Evolutionary conservation across 306 rosid genomes (phyloP).

Genomic region (Lathyrus sativus): DNA sequence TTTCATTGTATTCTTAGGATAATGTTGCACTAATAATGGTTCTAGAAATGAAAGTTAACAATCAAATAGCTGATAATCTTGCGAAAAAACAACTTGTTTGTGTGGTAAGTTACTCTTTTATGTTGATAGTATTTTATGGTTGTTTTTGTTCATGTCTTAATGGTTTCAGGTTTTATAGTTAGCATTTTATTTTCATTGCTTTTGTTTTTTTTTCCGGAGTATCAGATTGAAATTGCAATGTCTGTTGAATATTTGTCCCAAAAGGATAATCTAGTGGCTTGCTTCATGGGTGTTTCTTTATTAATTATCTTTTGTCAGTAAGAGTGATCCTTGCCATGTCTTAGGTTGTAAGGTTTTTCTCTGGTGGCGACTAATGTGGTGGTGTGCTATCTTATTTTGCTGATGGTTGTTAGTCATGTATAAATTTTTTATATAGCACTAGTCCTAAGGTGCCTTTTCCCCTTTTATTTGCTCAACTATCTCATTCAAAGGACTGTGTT

Average conservation of each 20-base stretch:
- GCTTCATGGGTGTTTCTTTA: constrained; percentile 28
- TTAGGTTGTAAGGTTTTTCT: constrained; percentile 10
- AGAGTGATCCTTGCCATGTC: not conserved
- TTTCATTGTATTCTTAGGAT: constrained; percentile 59
- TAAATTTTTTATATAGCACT: constrained; percentile 2
- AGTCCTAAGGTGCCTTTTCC: not conserved
- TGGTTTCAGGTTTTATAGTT: constrained; percentile 6
- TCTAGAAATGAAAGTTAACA: constrained; percentile 89
- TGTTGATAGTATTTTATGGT: not conserved
- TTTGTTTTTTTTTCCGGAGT: constrained; percentile 16
- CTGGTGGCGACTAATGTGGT: constrained; percentile 5
- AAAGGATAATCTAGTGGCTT: not conserved
- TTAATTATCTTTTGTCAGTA: not conserved
- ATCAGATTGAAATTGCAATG: constrained; percentile 10
- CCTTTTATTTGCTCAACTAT: constrained; percentile 7
- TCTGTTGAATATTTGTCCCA: constrained; percentile 16
- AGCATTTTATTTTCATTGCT: not conserved
- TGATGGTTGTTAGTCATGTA: constrained; percentile 22
- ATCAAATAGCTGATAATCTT: constrained; percentile 72
- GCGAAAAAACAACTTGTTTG: constrained; percentile 96
- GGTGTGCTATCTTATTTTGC: constrained; percentile 15
- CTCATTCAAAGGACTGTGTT: not conserved
- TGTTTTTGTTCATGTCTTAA: constrained; percentile 10
- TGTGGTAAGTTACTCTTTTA: constrained; percentile 65
- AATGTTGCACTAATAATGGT: constrained; percentile 95